Conservation (phyloP, 129 eudicot species). For the Centella asiatica region DNA sequence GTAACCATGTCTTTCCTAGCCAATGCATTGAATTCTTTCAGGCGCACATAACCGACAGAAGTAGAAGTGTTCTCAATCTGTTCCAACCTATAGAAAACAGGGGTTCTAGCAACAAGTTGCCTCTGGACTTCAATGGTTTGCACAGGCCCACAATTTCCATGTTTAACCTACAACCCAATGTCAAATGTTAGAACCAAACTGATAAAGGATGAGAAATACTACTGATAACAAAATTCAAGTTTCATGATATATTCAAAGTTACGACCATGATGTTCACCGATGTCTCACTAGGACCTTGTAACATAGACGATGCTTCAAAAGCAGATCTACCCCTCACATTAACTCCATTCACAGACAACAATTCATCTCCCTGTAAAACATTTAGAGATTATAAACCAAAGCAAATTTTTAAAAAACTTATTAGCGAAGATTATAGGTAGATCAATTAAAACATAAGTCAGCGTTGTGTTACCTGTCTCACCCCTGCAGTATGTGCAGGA, state of each 20-base stretch:
- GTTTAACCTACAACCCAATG: conserved; percentile 55
- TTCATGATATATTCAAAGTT: conserved; percentile 4
- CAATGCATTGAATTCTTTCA: conserved; percentile 90
- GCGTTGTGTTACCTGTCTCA: conserved; percentile 53
- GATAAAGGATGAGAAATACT: conserved; percentile 1
- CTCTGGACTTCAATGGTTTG: conserved; percentile 59
- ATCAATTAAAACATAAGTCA: background rate
- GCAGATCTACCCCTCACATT: conserved; percentile 84
- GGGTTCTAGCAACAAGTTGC: conserved; percentile 85
- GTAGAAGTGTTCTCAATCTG: conserved; percentile 50
- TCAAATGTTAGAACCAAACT: background rate
- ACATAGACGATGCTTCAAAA: conserved; percentile 76
- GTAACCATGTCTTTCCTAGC: conserved; percentile 89
- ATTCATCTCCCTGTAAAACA: conserved; percentile 70
- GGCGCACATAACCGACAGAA: conserved; percentile 79
- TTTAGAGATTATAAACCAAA: too few species aligned
- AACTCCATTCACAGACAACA: conserved; percentile 68
- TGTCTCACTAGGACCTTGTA: conserved; percentile 91
- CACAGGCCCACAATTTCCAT: conserved; percentile 85
- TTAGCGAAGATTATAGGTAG: background rate
- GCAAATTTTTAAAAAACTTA: too few species aligned
- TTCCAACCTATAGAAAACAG: conserved; percentile 80
- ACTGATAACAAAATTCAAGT: background rate
- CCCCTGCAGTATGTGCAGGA: conserved; percentile 87
- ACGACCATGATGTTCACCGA: conserved; percentile 70